Percentiles rank a stretch among this genome's conserved stretches.
phyloP scores from a whole-genome alignment of 2,329 filamentous ascomycete species.

The Trichoderma arundinaceum region DNA sequence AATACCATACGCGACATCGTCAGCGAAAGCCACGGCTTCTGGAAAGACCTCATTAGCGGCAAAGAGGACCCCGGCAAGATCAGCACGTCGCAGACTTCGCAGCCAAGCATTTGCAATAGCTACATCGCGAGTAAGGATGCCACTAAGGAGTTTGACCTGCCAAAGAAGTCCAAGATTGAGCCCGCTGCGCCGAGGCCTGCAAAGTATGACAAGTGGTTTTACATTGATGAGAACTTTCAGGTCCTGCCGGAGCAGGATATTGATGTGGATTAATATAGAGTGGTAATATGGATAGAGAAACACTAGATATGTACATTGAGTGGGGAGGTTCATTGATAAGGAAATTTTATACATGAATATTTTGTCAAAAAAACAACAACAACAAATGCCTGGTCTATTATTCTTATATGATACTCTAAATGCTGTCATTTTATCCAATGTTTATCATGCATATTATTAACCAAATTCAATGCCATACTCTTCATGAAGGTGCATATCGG shows the following conservation, averaged over 20 bases:
- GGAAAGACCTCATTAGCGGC: slow-evolving; percentile 48
- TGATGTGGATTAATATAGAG: slow-evolving; percentile 4
- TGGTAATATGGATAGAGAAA: too few species aligned
- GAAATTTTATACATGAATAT: neutral
- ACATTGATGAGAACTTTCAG: slow-evolving; percentile 44
- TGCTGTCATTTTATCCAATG: neutral
- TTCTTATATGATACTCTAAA: slow-evolving; percentile 8
- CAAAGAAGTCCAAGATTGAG: slow-evolving; percentile 40
- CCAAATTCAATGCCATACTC: neutral
- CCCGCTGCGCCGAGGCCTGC: slow-evolving; percentile 42
- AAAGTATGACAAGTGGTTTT: slow-evolving; percentile 48
- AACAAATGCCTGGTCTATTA: slow-evolving; percentile 17
- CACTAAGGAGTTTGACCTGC: slow-evolving; percentile 43
- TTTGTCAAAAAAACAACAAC: neutral
- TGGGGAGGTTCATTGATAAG: neutral
- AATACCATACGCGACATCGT: slow-evolving; percentile 43
- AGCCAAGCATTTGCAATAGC: slow-evolving; percentile 41
- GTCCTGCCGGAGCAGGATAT: slow-evolving; percentile 36
- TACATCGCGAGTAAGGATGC: slow-evolving; percentile 44
- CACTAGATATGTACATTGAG: neutral
- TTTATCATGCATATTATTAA: neutral
- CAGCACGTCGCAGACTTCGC: slow-evolving; percentile 50
- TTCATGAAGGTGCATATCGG: neutral
- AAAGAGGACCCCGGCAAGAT: slow-evolving; percentile 46
- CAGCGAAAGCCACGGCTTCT: slow-evolving; percentile 47